phyloP scores from a whole-genome alignment of 2,329 filamentous ascomycete species.

The Clathrospora elynae region DNA sequence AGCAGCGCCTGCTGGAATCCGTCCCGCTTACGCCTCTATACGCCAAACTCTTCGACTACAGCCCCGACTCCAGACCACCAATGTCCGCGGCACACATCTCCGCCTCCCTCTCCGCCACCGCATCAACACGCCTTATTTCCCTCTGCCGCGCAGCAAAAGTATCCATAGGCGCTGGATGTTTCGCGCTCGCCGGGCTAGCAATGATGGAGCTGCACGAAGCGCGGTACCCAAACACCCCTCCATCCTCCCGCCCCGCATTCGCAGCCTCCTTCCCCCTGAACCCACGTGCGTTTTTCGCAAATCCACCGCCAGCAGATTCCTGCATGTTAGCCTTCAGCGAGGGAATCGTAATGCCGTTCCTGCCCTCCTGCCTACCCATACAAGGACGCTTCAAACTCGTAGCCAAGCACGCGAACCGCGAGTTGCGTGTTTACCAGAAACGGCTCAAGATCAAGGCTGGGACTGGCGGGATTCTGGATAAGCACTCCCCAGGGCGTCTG shows the following conservation, averaged over 20 bases:
- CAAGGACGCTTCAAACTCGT: conserved; percentile 49
- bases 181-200: conserved; percentile 52
- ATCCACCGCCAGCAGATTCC: conserved; percentile 47
- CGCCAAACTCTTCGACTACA: conserved; percentile 48
- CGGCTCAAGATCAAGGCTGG: conserved; percentile 31
- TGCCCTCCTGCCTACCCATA: conserved; percentile 44
- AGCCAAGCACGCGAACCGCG: conserved; percentile 50
- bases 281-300: conserved; percentile 52
- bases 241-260: conserved; percentile 46
- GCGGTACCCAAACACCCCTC: conserved; percentile 33
- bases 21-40: conserved; percentile 41
- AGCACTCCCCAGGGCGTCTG: conserved; percentile 47
- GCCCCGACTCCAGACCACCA: conserved; percentile 35
- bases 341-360: conserved; percentile 53
- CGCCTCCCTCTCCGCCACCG: conserved; percentile 39
- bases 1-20: conserved; percentile 17
- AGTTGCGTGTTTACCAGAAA: conserved; percentile 54
- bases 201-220: conserved; percentile 55
- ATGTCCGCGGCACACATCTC: conserved; percentile 43
- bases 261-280: conserved; percentile 55
- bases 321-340: conserved; percentile 57
- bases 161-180: conserved; percentile 53
- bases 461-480: conserved; percentile 34
- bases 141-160: conserved; percentile 48
- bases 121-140: conserved; percentile 45